Conservation (phyloP, 129 eudicot species). For the Sambucus nigra region DNA sequence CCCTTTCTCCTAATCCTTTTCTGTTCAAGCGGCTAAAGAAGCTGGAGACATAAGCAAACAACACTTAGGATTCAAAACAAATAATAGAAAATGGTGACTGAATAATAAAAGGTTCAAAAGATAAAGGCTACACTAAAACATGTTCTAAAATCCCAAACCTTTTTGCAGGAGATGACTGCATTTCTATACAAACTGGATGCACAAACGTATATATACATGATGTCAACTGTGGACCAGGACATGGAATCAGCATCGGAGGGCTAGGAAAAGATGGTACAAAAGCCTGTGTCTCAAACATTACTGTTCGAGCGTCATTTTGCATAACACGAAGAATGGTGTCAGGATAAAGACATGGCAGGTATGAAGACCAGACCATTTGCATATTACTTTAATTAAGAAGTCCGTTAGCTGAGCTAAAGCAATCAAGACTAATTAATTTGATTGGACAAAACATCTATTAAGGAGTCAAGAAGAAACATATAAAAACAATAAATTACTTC, state of each 20-base stretch:
- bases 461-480: not conserved
- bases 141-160: constrained; percentile 3
- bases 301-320: constrained; percentile 62
- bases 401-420: not conserved
- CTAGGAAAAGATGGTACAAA: constrained; percentile 73
- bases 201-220: constrained; percentile 67
- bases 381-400: not conserved
- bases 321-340: constrained; percentile 85
- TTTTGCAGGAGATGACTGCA: constrained; percentile 83
- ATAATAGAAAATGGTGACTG: not conserved
- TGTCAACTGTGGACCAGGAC: constrained; percentile 97
- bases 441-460: not conserved
- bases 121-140: not conserved
- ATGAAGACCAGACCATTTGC: constrained; percentile 18
- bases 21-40: not conserved
- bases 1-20: not conserved
- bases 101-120: not conserved
- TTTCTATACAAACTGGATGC: constrained; percentile 97
- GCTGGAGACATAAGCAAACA: too few relatives aligned
- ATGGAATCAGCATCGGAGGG: constrained; percentile 92
- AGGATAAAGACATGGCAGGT: constrained; percentile 98
- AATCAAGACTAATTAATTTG: not conserved
- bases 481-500: too few relatives aligned
- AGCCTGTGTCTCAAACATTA: constrained; percentile 92
- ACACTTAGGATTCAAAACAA: too few relatives aligned